Evolutionary conservation across 129 eudicot genomes (phyloP).

Genomic region (Cynara cardunculus): DNA sequence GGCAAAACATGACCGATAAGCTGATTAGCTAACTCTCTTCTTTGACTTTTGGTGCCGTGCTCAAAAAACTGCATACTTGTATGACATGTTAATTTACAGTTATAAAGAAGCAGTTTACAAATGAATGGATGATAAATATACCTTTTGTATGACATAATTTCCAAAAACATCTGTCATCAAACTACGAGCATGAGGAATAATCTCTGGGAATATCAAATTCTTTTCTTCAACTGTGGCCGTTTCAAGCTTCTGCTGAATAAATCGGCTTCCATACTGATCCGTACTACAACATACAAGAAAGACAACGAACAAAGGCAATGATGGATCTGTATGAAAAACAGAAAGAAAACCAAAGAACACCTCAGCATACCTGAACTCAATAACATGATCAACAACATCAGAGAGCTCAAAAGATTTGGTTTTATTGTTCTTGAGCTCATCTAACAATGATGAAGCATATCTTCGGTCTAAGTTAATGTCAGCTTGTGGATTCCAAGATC

Average conservation of each 20-base stretch:
- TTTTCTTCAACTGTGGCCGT: constrained; percentile 72
- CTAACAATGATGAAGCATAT: constrained; percentile 44
- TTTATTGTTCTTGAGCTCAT: constrained; percentile 67
- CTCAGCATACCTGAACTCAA: constrained; percentile 63
- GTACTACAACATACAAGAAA: constrained; percentile 37
- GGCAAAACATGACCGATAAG: constrained; percentile 79
- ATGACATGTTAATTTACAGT: background rate
- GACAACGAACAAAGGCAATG: constrained; percentile 4
- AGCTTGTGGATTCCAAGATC: constrained; percentile 29
- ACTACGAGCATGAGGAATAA: constrained; percentile 67
- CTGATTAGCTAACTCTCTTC: constrained; percentile 69
- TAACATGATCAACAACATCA: constrained; percentile 58
- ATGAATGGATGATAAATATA: constrained; percentile 11
- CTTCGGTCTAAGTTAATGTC: constrained; percentile 46
- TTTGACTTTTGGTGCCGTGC: constrained; percentile 83
- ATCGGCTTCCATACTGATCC: constrained; percentile 94
- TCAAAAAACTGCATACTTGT: constrained; percentile 65
- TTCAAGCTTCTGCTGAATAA: constrained; percentile 96
- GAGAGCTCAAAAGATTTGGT: constrained; percentile 56
- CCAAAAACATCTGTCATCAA: constrained; percentile 95
- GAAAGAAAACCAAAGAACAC: background rate
- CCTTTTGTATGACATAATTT: constrained; percentile 95
- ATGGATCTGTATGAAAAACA: background rate
- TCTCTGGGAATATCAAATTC: constrained; percentile 53
- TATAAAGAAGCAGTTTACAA: background rate